Conservation (phyloP, 2,329 filamentous ascomycete species). For the Neopestalotiopsis sp. region DNA sequence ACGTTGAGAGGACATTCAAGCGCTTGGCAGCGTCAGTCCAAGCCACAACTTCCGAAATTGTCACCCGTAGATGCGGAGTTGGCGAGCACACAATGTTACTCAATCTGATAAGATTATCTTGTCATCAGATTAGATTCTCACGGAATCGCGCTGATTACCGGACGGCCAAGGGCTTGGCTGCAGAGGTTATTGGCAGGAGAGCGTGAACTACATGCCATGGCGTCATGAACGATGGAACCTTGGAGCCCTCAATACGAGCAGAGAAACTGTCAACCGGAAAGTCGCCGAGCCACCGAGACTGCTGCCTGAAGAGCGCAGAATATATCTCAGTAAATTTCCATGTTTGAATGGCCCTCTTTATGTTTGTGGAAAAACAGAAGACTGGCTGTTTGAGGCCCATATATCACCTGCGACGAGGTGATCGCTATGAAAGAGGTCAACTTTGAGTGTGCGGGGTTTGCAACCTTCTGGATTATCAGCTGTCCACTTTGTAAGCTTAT, state of each 20-base stretch:
- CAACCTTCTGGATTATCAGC: background rate
- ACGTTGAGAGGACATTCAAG: background rate
- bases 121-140: constrained; percentile 3
- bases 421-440: background rate
- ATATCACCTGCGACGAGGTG: background rate
- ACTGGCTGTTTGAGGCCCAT: background rate
- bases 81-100: background rate
- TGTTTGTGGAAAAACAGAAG: background rate
- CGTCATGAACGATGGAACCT: constrained; percentile 1
- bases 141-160: background rate
- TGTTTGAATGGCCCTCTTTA: too few species aligned
- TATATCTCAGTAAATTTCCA: background rate
- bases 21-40: background rate
- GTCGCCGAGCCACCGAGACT: background rate
- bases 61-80: background rate
- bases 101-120: constrained; percentile 12
- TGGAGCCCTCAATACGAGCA: background rate
- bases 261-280: background rate
- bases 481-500: background rate
- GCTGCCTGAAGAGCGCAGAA: background rate
- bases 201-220: background rate
- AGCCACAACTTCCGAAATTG: constrained; percentile 3
- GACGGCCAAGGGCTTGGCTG: background rate
- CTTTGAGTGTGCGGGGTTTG: background rate
- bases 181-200: background rate